Evolutionary conservation across 2,329 filamentous ascomycete species (phyloP).

Genomic region (Colletotrichum lentis): DNA sequence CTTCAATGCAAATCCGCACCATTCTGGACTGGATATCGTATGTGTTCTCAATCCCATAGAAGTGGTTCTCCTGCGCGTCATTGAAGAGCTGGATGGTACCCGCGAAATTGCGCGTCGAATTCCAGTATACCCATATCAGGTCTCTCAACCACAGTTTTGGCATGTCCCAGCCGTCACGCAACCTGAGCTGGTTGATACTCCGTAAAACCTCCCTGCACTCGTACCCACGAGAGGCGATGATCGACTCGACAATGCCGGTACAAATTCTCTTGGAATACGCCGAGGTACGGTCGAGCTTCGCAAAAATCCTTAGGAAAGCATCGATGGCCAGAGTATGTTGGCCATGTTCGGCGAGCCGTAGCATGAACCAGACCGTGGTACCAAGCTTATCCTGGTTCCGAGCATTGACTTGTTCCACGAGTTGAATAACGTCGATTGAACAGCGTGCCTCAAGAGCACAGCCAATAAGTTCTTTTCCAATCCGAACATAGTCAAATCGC

Average conservation of each 20-base stretch:
- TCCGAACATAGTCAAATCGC: conserved; percentile 11
- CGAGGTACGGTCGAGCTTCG: background rate
- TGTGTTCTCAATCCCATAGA: conserved; percentile 27
- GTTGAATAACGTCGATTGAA: background rate
- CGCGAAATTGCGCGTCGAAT: conserved; percentile 12
- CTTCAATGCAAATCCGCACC: conserved; percentile 32
- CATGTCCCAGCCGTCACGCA: conserved; percentile 22
- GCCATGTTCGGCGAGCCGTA: conserved; percentile 7
- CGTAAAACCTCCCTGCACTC: conserved; percentile 24
- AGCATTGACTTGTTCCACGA: conserved; percentile 17
- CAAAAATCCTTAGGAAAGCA: conserved; percentile 24
- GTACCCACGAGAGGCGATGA: conserved; percentile 24
- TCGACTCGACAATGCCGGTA: conserved; percentile 15
- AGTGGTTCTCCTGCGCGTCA: conserved; percentile 15
- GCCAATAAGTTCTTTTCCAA: conserved; percentile 16
- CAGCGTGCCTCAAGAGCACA: conserved; percentile 5
- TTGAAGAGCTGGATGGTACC: conserved; percentile 13
- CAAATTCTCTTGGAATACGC: conserved; percentile 20
- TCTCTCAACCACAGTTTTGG: conserved; percentile 11
- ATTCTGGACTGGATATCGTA: conserved; percentile 26
- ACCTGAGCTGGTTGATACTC: conserved; percentile 12
- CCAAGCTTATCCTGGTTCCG: conserved; percentile 3
- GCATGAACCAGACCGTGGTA: conserved; percentile 23
- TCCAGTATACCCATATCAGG: conserved; percentile 20
- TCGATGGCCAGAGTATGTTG: conserved; percentile 32